Evolutionary conservation across 768 basidiomycete species (phyloP).

Genomic region (Naematelia encephala): DNA sequence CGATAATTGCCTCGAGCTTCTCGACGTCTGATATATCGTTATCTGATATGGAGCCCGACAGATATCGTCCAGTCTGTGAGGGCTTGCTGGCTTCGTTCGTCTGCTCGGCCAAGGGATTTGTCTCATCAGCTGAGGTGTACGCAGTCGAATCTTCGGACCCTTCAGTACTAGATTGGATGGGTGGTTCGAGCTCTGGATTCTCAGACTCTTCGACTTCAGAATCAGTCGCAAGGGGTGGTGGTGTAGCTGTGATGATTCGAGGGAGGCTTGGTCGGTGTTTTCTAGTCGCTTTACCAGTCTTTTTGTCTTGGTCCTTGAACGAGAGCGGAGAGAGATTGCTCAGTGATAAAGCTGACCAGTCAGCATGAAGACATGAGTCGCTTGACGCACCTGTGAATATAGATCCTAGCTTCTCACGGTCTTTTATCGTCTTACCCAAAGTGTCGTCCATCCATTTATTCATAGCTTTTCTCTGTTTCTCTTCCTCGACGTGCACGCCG

Average conservation of each 20-base stretch:
- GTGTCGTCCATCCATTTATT: slow-evolving; percentile 25
- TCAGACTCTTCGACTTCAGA: slow-evolving; percentile 1
- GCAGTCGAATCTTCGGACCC: background rate
- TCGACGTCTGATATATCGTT: slow-evolving; percentile 54
- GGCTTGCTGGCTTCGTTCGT: background rate
- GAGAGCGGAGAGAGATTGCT: slow-evolving; percentile 17
- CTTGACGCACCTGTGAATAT: slow-evolving; percentile 26
- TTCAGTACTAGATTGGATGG: background rate
- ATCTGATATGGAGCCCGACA: slow-evolving; percentile 9
- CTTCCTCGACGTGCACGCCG: background rate
- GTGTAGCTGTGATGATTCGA: background rate
- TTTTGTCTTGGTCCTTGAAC: background rate
- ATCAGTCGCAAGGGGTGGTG: background rate
- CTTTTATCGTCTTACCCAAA: slow-evolving; percentile 7
- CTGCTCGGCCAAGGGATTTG: background rate
- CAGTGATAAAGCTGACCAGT: slow-evolving; percentile 17
- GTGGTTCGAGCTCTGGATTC: slow-evolving; percentile 4
- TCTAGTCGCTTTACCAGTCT: background rate
- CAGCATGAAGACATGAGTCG: background rate
- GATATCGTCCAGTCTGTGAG: background rate
- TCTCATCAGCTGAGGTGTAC: background rate
- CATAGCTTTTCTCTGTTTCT: background rate
- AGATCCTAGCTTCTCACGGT: slow-evolving; percentile 19
- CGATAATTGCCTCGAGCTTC: slow-evolving; percentile 57
- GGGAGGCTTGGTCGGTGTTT: slow-evolving; percentile 8